Evolutionary conservation across 2,329 filamentous ascomycete species (phyloP).

Genomic region (Dactylella cylindrospora): DNA sequence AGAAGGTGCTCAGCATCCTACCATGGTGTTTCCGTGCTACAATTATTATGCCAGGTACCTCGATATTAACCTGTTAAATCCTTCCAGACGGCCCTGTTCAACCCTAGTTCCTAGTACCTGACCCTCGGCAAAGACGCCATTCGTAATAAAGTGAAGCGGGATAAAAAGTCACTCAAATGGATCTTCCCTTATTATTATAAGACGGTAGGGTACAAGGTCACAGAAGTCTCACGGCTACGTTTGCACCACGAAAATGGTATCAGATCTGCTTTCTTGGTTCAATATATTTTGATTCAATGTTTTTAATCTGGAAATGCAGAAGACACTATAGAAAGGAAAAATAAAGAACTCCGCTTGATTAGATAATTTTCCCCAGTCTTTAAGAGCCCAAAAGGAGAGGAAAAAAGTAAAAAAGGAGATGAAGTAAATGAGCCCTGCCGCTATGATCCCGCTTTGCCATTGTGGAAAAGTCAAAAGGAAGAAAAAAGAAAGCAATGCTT

Average conservation of each 20-base stretch:
- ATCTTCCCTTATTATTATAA: too few relatives aligned
- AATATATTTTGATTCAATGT: constrained; percentile 28
- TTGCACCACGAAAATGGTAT: constrained; percentile 4
- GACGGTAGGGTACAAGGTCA: too few relatives aligned
- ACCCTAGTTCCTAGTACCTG: not conserved
- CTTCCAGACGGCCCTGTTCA: not conserved
- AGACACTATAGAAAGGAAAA: constrained; percentile 10
- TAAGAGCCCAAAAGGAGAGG: constrained; percentile 40
- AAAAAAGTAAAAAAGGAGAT: constrained; percentile 7
- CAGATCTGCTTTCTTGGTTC: not conserved
- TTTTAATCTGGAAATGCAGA: constrained; percentile 12
- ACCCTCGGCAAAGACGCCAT: constrained; percentile 35
- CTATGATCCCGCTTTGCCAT: constrained; percentile 40
- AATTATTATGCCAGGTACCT: constrained; percentile 28
- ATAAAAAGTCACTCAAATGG: constrained; percentile 35
- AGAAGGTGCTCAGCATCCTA: too few relatives aligned
- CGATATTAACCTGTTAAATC: constrained; percentile 11
- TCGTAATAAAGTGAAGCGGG: constrained; percentile 17
- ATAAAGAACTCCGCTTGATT: constrained; percentile 40
- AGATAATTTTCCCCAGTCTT: constrained; percentile 38
- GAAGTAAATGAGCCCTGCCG: constrained; percentile 36
- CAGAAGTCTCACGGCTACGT: too few relatives aligned
- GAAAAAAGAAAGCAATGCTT: constrained; percentile 12
- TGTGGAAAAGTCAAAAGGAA: constrained; percentile 2
- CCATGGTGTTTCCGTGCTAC: too few relatives aligned